These are phyloP conservation scores for Solanum chiquidenum DNA, from an alignment of 257 asterid genomes.

Conservation along the genomic window DNA sequence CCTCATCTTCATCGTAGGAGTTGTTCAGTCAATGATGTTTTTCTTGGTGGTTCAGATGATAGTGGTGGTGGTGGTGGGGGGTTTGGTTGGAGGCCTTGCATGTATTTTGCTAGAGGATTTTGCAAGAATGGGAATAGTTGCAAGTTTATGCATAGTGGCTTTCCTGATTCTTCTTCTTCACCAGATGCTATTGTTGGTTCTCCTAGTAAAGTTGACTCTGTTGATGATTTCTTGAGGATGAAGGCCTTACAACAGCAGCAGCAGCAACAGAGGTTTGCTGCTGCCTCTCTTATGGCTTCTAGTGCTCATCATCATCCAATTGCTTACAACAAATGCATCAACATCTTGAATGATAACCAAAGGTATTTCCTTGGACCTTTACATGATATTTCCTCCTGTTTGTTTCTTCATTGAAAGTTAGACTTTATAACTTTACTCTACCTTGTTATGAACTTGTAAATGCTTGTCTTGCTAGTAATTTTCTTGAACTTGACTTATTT, in stretches of 20 bases:
- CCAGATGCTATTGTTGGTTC: conserved; percentile 26
- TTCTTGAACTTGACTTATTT: neutral
- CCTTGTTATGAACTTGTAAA: neutral
- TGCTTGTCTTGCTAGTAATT: neutral
- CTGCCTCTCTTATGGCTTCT: conserved; percentile 45
- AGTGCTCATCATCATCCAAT: conserved; percentile 53
- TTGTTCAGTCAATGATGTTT: conserved; percentile 64
- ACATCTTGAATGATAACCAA: conserved; percentile 52
- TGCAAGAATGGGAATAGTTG: conserved; percentile 67
- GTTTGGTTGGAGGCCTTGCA: conserved; percentile 83
- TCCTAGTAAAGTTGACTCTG: conserved; percentile 32
- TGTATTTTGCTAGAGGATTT: conserved; percentile 70
- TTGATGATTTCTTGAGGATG: conserved; percentile 65
- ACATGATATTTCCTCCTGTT: neutral
- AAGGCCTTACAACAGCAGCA: conserved; percentile 56
- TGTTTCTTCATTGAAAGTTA: conserved; percentile 1
- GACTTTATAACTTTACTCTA: neutral
- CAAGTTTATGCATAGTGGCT: conserved; percentile 46
- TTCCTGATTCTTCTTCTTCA: neutral
- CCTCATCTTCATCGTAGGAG: conserved; percentile 63
- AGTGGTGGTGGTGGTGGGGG: conserved; percentile 30
- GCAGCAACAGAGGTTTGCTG: conserved; percentile 73
- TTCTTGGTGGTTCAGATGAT: conserved; percentile 34
- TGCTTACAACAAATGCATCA: conserved; percentile 49
- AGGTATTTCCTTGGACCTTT: conserved; percentile 27